Evolutionary conservation across 2,329 filamentous ascomycete genomes (phyloP).

Genomic region (Helminthosporium solani): DNA sequence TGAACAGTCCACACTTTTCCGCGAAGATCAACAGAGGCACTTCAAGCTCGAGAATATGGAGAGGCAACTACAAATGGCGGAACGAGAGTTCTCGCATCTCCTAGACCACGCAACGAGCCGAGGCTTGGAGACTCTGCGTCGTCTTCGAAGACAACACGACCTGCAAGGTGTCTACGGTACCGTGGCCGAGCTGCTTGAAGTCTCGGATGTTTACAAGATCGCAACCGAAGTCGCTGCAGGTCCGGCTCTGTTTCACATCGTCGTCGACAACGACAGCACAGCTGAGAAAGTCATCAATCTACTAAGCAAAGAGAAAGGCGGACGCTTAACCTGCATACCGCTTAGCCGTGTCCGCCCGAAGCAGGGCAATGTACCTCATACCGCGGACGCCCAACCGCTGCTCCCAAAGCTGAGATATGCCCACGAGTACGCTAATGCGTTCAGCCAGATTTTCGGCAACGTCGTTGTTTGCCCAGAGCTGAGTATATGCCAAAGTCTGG

Average conservation of each 20-base stretch:
- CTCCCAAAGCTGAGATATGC: constrained; percentile 84
- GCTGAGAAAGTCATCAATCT: constrained; percentile 78
- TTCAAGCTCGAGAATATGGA: constrained; percentile 74
- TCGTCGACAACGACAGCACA: constrained; percentile 89
- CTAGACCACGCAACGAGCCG: constrained; percentile 88
- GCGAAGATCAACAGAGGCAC: constrained; percentile 84
- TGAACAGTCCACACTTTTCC: constrained; percentile 80
- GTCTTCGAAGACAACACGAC: constrained; percentile 75
- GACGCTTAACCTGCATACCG: constrained; percentile 92
- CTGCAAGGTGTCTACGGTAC: constrained; percentile 90
- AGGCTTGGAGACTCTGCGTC: constrained; percentile 82
- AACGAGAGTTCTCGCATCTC: constrained; percentile 74
- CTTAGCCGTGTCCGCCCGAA: constrained; percentile 76
- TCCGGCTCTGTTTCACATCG: constrained; percentile 89
- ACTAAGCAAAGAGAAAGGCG: constrained; percentile 75
- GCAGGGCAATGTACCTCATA: constrained; percentile 74
- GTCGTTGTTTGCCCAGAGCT: constrained; percentile 92
- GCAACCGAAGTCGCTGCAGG: constrained; percentile 93
- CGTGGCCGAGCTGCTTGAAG: constrained; percentile 86
- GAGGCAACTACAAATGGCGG: constrained; percentile 74
- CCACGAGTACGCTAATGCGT: constrained; percentile 73
- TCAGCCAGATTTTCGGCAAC: constrained; percentile 93
- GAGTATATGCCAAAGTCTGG: constrained; percentile 83
- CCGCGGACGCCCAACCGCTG: constrained; percentile 83
- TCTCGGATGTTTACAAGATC: constrained; percentile 79